phyloP scores from a whole-genome alignment of 768 basidiomycete species.

The Strobilomyces echinocephalus region DNA sequence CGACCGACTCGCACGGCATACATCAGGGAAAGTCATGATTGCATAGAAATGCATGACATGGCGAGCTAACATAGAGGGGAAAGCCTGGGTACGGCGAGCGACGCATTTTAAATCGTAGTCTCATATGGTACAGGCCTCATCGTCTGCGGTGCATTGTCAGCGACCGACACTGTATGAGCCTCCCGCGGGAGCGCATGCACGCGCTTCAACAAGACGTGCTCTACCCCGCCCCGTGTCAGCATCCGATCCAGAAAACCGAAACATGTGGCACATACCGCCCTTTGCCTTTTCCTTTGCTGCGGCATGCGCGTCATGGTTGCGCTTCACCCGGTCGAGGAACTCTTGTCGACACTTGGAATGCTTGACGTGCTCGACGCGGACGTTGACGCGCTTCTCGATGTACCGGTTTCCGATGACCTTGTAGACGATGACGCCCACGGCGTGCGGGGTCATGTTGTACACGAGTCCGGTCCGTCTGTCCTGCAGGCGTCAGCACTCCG shows the following conservation, averaged over 20 bases:
- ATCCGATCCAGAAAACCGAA: not conserved
- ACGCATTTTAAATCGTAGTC: slow-evolving; percentile 77
- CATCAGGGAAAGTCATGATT: slow-evolving; percentile 14
- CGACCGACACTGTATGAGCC: slow-evolving; percentile 65
- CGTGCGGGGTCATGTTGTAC: slow-evolving; percentile 94
- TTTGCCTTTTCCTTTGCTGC: slow-evolving; percentile 87
- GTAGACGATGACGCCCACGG: slow-evolving; percentile 96
- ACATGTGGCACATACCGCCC: slow-evolving; percentile 50
- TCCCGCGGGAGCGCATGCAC: slow-evolving; percentile 79
- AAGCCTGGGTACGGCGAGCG: not conserved
- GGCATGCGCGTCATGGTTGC: slow-evolving; percentile 77
- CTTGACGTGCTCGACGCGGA: slow-evolving; percentile 90
- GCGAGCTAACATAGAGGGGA: slow-evolving; percentile 14
- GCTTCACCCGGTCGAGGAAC: slow-evolving; percentile 93
- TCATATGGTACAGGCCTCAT: slow-evolving; percentile 92
- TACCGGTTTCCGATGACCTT: slow-evolving; percentile 99
- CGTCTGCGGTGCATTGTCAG: slow-evolving; percentile 83
- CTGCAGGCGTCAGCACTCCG: not conserved
- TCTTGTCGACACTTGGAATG: slow-evolving; percentile 98
- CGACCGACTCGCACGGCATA: too few relatives aligned
- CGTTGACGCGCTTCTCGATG: slow-evolving; percentile 98
- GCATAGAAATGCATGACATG: slow-evolving; percentile 14
- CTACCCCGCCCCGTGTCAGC: slow-evolving; percentile 33
- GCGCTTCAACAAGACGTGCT: slow-evolving; percentile 81
- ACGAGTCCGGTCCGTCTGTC: slow-evolving; percentile 92